phyloP scores from a whole-genome alignment of 2,329 filamentous ascomycete species.

The Diaporthe vaccinii region DNA sequence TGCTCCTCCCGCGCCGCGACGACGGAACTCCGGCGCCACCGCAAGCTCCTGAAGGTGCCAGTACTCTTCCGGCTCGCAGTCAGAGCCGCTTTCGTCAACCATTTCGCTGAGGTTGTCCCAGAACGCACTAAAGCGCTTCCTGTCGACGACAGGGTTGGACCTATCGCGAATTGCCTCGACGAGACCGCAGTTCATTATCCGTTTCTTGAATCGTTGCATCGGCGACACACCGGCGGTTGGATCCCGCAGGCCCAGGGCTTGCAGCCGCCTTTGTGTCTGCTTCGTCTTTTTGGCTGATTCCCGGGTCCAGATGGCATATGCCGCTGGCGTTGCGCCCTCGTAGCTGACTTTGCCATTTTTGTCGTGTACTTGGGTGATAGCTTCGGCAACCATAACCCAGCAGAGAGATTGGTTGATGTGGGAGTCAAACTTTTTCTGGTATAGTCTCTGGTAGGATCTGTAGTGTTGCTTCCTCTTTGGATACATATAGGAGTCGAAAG shows the following conservation, averaged over 20 bases:
- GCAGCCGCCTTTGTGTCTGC: neutral
- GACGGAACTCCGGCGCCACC: constrained; percentile 6
- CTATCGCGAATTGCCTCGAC: neutral
- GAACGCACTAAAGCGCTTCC: neutral
- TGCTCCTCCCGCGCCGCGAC: neutral
- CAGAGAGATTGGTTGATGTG: constrained; percentile 9
- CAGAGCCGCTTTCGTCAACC: neutral
- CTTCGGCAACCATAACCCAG: neutral
- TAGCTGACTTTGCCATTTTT: neutral
- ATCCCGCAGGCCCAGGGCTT: neutral
- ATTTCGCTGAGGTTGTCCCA: neutral
- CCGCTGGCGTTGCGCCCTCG: neutral
- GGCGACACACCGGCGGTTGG: neutral
- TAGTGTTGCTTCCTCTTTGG: neutral
- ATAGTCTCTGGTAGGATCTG: neutral
- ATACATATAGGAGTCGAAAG: constrained; percentile 7
- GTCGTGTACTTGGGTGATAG: neutral
- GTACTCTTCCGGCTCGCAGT: neutral
- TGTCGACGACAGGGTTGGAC: constrained; percentile 3
- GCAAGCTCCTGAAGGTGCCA: constrained; percentile 9
- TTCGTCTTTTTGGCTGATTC: constrained; percentile 3
- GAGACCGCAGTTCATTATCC: neutral
- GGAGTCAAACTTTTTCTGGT: neutral
- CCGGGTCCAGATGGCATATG: constrained; percentile 4
- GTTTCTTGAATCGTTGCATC: neutral